Evolutionary conservation across 371 early-diverging fungal genomes (phyloP).

Genomic region (Mucor circinelloides): DNA sequence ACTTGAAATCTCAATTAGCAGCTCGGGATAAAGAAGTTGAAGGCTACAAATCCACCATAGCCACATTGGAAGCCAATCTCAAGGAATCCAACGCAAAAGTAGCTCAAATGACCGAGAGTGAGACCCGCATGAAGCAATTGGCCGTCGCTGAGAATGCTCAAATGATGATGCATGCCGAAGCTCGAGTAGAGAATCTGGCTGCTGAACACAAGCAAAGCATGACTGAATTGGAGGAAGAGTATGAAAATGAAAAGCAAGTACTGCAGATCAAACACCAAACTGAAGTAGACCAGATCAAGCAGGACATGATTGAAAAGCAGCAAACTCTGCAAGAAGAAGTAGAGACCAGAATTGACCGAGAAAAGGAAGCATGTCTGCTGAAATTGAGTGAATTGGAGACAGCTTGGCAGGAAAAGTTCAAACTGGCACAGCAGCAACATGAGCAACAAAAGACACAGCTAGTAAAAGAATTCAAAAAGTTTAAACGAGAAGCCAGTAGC

Average conservation of each 20-base stretch:
- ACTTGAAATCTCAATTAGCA: constrained; percentile 1
- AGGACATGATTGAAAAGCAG: neutral
- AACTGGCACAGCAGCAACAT: neutral
- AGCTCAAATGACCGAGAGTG: constrained; percentile 8
- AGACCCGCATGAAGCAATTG: constrained; percentile 8
- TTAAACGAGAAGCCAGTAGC: neutral
- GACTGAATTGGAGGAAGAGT: constrained; percentile 19
- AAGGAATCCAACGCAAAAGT: constrained; percentile 6
- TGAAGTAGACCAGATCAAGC: constrained; percentile 6
- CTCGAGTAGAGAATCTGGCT: constrained; percentile 28
- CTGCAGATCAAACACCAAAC: constrained; percentile 31
- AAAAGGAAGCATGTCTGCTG: neutral
- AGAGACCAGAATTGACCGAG: neutral
- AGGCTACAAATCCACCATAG: neutral
- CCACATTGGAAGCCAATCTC: neutral
- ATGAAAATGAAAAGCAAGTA: constrained; percentile 30
- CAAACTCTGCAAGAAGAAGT: neutral
- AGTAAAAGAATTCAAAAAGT: neutral
- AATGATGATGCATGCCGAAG: constrained; percentile 34
- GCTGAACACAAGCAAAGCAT: constrained; percentile 33
- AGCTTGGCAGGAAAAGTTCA: neutral
- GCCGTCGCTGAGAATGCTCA: constrained; percentile 30
- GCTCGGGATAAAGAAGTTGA: neutral
- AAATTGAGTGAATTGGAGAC: neutral
- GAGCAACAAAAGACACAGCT: neutral